A percentile compares a stretch with the other conserved stretches of the same genome.
These are phyloP conservation scores for Colletotrichum endophyticum DNA, from an alignment of 2,329 filamentous ascomycete genomes.

Conservation along the genomic window DNA sequence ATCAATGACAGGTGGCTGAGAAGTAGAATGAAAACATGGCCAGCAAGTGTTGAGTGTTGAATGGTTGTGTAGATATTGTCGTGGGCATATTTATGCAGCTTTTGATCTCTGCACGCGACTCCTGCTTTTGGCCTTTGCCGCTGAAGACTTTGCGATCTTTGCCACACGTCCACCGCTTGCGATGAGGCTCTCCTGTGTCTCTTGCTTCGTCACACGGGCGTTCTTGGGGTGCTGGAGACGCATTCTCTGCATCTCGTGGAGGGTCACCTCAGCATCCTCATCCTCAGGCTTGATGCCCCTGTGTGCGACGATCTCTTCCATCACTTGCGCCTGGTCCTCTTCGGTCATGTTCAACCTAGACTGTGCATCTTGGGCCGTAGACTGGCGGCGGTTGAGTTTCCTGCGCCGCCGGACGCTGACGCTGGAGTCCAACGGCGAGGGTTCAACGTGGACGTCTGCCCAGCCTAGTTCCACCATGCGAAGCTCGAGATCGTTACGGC, in stretches of 20 bases:
- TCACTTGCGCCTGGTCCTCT: constrained; percentile 16
- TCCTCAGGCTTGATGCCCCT: constrained; percentile 9
- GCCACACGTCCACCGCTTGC: background rate
- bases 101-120: background rate
- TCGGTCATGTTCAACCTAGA: constrained; percentile 10
- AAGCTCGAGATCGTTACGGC: constrained; percentile 52
- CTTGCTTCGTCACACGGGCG: background rate
- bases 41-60: background rate
- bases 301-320: constrained; percentile 22
- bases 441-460: constrained; percentile 43
- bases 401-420: constrained; percentile 43
- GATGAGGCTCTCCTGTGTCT: background rate
- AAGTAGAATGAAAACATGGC: background rate
- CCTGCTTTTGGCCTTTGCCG: background rate
- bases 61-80: background rate
- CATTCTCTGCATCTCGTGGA: background rate
- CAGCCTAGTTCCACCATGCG: constrained; percentile 53
- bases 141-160: background rate
- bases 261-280: constrained; percentile 13
- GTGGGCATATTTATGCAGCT: background rate
- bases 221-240: background rate
- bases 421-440: constrained; percentile 36
- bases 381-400: constrained; percentile 35
- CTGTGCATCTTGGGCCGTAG: constrained; percentile 10
- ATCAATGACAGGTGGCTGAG: background rate